phyloP scores from a whole-genome alignment of 1,284 basidiomycete genomes.

The Microbotryum lychnidis-dioicae region DNA sequence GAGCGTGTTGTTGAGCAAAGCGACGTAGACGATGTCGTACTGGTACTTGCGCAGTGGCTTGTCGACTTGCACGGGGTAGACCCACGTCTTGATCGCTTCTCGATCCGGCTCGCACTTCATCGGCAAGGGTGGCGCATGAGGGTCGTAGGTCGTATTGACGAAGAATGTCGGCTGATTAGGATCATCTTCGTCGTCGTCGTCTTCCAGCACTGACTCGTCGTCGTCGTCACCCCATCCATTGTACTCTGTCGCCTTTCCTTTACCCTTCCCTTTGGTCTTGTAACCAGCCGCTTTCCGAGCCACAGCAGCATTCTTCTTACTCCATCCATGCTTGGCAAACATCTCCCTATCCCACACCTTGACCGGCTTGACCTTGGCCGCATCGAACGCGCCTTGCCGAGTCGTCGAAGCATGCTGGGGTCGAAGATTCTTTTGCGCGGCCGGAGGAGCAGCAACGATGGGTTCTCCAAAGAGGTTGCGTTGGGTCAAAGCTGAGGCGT shows the following conservation, averaged over 20 bases:
- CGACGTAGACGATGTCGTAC: conserved; percentile 80
- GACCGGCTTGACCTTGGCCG: conserved; percentile 17
- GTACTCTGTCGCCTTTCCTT: conserved; percentile 43
- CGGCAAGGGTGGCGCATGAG: conserved; percentile 51
- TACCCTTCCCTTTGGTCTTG: conserved; percentile 37
- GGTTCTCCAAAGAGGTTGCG: conserved; percentile 31
- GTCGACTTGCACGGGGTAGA: conserved; percentile 81
- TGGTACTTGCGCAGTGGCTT: conserved; percentile 76
- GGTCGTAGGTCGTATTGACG: conserved; percentile 33
- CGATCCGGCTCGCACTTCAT: conserved; percentile 69
- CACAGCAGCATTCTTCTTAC: conserved; percentile 45
- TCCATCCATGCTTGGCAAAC: conserved; percentile 31
- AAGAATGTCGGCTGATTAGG: conserved; percentile 9
- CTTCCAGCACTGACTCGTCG: conserved; percentile 35
- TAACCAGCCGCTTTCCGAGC: conserved; percentile 49
- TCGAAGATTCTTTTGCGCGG: neutral
- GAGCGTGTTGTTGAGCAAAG: conserved; percentile 86
- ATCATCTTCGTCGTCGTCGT: conserved; percentile 35
- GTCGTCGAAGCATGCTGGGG: neutral
- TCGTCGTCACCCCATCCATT: conserved; percentile 33
- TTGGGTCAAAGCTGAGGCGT: conserved; percentile 23
- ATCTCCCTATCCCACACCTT: conserved; percentile 26
- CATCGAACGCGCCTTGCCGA: neutral
- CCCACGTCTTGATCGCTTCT: conserved; percentile 75
- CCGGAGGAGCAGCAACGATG: neutral